Conservation (phyloP, 805 yeast species). For the Candida bentonensis region DNA sequence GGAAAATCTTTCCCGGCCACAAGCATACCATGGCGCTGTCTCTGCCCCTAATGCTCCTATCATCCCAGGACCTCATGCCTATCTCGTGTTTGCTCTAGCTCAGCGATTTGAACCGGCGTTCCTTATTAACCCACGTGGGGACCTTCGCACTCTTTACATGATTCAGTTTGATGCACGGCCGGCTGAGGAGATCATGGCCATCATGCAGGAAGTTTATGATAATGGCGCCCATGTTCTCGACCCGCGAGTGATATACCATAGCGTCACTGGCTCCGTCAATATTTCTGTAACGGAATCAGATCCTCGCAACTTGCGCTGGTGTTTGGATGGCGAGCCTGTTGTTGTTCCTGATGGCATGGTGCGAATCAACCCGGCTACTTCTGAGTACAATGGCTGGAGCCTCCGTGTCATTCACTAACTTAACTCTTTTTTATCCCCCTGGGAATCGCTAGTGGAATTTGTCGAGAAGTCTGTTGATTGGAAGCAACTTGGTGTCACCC, state of each 20-base stretch:
- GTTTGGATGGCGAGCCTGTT: constrained; percentile 53
- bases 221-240: constrained; percentile 40
- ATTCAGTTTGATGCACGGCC: constrained; percentile 29
- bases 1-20: constrained; percentile 35
- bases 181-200: constrained; percentile 30
- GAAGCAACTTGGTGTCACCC: too few species aligned
- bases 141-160: constrained; percentile 27
- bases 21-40: constrained; percentile 34
- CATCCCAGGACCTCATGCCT: constrained; percentile 32
- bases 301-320: constrained; percentile 34
- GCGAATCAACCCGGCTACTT: constrained; percentile 10
- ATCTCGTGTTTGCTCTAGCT: constrained; percentile 44
- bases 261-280: constrained; percentile 12
- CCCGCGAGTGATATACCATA: constrained; percentile 32
- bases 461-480: too few species aligned
- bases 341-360: constrained; percentile 15
- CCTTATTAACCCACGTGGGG: constrained; percentile 46
- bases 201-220: constrained; percentile 45
- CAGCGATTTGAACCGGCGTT: constrained; percentile 46
- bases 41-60: constrained; percentile 5
- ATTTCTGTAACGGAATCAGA: constrained; percentile 16
- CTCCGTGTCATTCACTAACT: constrained; percentile 8
- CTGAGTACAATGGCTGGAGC: constrained; percentile 18
- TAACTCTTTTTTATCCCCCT: too few species aligned
- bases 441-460: too few species aligned